phyloP scores from a whole-genome alignment of 208 protist species.

The Trypanosomatidae sp. region DNA sequence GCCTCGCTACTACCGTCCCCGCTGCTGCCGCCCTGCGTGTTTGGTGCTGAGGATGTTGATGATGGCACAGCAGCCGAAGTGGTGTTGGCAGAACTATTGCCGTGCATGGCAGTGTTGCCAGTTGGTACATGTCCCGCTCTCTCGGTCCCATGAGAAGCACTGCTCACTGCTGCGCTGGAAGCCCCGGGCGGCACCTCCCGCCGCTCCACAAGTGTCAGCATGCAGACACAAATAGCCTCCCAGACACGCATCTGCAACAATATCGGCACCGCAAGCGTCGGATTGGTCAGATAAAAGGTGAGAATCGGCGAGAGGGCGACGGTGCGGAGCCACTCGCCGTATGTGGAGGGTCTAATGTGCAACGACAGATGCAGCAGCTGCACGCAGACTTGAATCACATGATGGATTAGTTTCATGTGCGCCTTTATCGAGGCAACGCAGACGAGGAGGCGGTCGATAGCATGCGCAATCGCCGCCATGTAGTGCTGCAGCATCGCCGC shows the following conservation, averaged over 20 bases:
- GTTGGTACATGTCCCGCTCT: neutral
- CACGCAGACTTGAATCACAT: constrained; percentile 22
- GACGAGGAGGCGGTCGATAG: constrained; percentile 25
- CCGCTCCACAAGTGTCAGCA: constrained; percentile 23
- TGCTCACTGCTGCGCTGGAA: neutral
- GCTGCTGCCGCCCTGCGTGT: neutral
- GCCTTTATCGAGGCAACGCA: constrained; percentile 17
- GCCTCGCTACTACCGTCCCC: neutral
- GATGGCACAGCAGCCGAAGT: neutral
- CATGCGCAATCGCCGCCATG: constrained; percentile 21
- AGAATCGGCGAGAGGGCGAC: constrained; percentile 27
- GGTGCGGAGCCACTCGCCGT: constrained; percentile 15
- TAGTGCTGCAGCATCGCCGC: constrained; percentile 18
- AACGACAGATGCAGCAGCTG: constrained; percentile 23
- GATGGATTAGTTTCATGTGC: constrained; percentile 16
- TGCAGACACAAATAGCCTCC: constrained; percentile 32
- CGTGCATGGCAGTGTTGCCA: neutral
- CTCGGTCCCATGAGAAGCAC: neutral
- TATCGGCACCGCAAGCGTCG: constrained; percentile 26
- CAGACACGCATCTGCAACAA: constrained; percentile 22
- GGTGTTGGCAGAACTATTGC: neutral
- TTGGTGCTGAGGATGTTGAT: neutral
- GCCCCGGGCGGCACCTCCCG: constrained; percentile 1
- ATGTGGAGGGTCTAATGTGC: constrained; percentile 5
- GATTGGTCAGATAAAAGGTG: constrained; percentile 27